phyloP scores from a whole-genome alignment of 208 protist species.

The Angomonas desouzai region DNA sequence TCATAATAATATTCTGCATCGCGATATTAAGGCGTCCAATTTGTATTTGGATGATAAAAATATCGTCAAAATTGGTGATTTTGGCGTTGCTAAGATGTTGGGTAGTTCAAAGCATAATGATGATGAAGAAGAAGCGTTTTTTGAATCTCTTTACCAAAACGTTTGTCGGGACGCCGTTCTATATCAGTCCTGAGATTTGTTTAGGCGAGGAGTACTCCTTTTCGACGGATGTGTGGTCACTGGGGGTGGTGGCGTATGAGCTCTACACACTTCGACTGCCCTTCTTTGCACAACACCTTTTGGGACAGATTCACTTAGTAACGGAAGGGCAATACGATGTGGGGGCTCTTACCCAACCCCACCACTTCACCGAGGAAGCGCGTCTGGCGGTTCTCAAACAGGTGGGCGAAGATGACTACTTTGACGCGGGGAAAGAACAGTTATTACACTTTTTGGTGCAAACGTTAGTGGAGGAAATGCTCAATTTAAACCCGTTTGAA shows the following conservation, averaged over 20 bases:
- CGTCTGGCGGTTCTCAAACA: constrained; percentile 27
- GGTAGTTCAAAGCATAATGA: not conserved
- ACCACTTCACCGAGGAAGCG: constrained; percentile 30
- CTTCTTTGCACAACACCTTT: constrained; percentile 78
- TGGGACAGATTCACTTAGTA: constrained; percentile 81
- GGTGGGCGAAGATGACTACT: not conserved
- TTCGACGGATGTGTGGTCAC: constrained; percentile 78
- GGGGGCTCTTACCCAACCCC: constrained; percentile 33
- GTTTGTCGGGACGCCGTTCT: constrained; percentile 90
- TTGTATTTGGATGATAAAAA: constrained; percentile 70
- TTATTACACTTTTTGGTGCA: constrained; percentile 61
- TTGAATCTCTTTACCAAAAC: constrained; percentile 56
- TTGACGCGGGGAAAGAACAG: constrained; percentile 42
- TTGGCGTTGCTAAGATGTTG: constrained; percentile 47
- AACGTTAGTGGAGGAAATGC: constrained; percentile 56
- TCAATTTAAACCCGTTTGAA: constrained; percentile 42
- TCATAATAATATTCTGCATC: constrained; percentile 72
- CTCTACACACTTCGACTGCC: constrained; percentile 75
- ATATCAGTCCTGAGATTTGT: constrained; percentile 85
- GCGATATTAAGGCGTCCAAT: constrained; percentile 92
- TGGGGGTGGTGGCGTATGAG: constrained; percentile 87
- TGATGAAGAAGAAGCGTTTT: constrained; percentile 3
- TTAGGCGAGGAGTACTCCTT: constrained; percentile 85
- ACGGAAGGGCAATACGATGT: constrained; percentile 79
- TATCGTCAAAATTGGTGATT: constrained; percentile 81